Percentiles rank a stretch among this genome's conserved stretches.
These are phyloP conservation scores for Ophiostoma triangulosporum DNA, from an alignment of 2,329 filamentous ascomycete species.

Conservation along the genomic window DNA sequence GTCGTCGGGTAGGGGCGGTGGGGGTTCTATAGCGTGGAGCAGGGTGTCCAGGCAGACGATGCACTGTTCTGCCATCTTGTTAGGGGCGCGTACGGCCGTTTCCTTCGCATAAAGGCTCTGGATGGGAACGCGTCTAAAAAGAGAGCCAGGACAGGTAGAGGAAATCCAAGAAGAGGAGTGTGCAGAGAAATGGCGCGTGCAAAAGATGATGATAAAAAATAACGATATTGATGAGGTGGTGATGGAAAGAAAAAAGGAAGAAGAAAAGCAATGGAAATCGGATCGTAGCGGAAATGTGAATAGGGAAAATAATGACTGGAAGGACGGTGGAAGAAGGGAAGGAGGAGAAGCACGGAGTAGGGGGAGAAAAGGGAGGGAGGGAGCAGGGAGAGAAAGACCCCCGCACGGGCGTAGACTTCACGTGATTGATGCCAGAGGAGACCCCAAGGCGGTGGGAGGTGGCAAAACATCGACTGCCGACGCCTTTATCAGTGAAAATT, in stretches of 20 bases:
- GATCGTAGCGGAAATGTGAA: not conserved
- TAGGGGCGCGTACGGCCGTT: constrained; percentile 6
- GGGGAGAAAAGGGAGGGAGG: not conserved
- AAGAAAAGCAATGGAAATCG: not conserved
- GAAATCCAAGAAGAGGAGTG: not conserved
- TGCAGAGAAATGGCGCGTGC: not conserved
- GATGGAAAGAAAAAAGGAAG: not conserved
- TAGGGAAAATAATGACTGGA: constrained; percentile 12
- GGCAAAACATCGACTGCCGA: not conserved
- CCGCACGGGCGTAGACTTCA: not conserved
- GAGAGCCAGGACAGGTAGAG: not conserved
- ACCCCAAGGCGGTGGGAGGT: not conserved
- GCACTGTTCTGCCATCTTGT: constrained; percentile 46
- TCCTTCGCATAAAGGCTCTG: constrained; percentile 12
- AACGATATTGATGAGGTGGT: not conserved
- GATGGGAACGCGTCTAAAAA: not conserved
- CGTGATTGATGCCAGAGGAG: not conserved
- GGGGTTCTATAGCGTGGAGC: constrained; percentile 24
- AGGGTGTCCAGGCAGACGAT: constrained; percentile 54
- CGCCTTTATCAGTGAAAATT: constrained; percentile 1
- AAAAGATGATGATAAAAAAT: not conserved
- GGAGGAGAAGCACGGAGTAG: not conserved
- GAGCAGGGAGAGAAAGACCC: too few species aligned
- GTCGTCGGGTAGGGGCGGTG: constrained; percentile 11
- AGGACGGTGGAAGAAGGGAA: not conserved